Evolutionary conservation across 108 stramenopile genomes (phyloP), one percentile per base, ranked within the genome.

Genomic region (Cyclotella distinguenda): DNA sequence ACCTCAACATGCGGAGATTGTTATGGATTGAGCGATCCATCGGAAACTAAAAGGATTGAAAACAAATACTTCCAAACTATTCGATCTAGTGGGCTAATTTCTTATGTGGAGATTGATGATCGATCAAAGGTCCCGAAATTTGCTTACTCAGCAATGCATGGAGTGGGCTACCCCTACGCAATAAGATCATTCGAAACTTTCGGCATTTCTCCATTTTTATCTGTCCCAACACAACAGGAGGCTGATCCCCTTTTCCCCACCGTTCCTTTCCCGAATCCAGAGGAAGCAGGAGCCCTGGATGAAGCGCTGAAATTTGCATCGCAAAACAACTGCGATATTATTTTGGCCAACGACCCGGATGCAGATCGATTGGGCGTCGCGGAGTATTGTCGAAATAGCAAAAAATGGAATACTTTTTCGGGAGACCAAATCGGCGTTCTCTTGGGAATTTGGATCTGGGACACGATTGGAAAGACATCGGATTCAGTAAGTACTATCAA

Each of bases 271-370:
- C 97, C 97, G 10, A 97, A 99, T 85, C 97, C 97, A 9, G 96
- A 97, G 72, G 98, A 99, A 69, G 86, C 87, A 28, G 98, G 97
- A 31, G 98, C 98, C 1, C 70, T 99, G 34, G 86, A 95, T 52
- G 59, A 86, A 59, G 93, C 98, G 39, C 93, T 89, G 64, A 44
- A 42, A 0, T 86, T 82, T 83, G 90, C 97, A 1, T 60, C 73
- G 26, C 56, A 74, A 27, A 77, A 87, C 21, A 30, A 53, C 5
- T 90, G 87, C 61, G 68, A 89, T 22, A 68, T 99, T 28, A 84
- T 99, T 6, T 55, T 99, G 46, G 98, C 97, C 44, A 99, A 99
- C 72, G 98, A 99, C 70, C 98, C 98, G 6, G 98, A 99, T 77
- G 98, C 97, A 4, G 98, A 99, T 85, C 74, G 98, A 51, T 70